Percentiles rank a stretch among this genome's conserved stretches.
Conservation (phyloP, 2,329 filamentous ascomycete genomes). For the Colletotrichum neosansevieriae region DNA sequence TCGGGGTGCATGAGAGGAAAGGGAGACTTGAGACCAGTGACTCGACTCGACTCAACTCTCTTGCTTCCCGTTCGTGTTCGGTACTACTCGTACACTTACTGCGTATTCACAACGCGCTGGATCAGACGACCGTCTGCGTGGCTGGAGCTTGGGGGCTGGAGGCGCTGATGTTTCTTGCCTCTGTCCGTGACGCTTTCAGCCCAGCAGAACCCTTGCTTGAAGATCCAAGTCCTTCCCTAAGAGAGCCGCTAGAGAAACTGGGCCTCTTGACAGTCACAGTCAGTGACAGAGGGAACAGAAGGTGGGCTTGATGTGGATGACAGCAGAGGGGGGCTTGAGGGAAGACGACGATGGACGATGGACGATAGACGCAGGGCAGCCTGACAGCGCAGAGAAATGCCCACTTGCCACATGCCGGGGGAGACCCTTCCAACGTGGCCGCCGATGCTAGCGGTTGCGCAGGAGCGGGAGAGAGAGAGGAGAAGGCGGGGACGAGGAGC, state of each 20-base stretch:
- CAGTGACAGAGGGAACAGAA: slow-evolving; percentile 26
- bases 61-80: slow-evolving; percentile 1
- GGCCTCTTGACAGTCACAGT: too few species aligned
- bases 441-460: slow-evolving; percentile 5
- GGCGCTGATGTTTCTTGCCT: slow-evolving; percentile 7
- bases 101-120: neutral
- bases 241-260: neutral
- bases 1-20: neutral
- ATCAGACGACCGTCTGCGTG: slow-evolving; percentile 13
- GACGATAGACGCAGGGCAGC: neutral
- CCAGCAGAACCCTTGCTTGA: neutral
- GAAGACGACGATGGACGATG: neutral
- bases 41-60: too few species aligned
- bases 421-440: slow-evolving; percentile 34
- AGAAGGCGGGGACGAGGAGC: slow-evolving; percentile 16
- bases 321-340: neutral
- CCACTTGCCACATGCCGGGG: slow-evolving; percentile 23
- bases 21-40: neutral
- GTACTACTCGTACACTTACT: neutral
- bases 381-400: slow-evolving; percentile 29
- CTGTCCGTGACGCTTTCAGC: slow-evolving; percentile 33
- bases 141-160: slow-evolving; percentile 14
- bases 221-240: neutral
- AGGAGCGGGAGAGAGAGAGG: neutral
- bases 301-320: neutral